phyloP scores from a whole-genome alignment of 768 basidiomycete genomes.

The Mrakia hoshinonis region DNA sequence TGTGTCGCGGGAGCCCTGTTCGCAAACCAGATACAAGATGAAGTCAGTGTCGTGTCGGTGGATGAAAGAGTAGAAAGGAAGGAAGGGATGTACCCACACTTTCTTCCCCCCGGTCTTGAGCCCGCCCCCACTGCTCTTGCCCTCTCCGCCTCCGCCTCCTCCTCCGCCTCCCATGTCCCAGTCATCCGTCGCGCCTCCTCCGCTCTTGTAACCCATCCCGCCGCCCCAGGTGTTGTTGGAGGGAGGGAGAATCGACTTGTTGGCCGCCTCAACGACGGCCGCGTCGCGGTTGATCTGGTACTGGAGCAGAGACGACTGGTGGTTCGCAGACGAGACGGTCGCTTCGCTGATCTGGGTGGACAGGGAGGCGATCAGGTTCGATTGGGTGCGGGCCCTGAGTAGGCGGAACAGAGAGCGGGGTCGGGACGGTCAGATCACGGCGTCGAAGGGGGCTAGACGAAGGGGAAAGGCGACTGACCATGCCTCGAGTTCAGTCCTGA shows the following conservation, averaged over 20 bases:
- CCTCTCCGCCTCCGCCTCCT: not conserved
- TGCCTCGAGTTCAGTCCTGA: conserved; percentile 32
- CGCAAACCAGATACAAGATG: not conserved
- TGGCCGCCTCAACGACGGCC: not conserved
- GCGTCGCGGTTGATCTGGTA: conserved; percentile 47
- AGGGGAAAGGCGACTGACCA: conserved; percentile 35
- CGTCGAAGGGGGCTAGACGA: too few relatives aligned
- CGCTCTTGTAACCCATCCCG: not conserved
- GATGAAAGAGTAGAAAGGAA: not conserved
- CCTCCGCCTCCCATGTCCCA: conserved; percentile 10
- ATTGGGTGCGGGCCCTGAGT: conserved; percentile 48
- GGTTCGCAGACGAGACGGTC: not conserved
- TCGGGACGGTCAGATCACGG: too few relatives aligned
- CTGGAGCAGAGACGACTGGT: conserved; percentile 52
- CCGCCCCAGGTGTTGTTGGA: not conserved
- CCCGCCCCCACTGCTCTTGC: not conserved
- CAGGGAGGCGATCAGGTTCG: conserved; percentile 49
- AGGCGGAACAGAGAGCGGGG: not conserved
- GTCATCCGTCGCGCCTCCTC: not conserved
- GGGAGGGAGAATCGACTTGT: not conserved
- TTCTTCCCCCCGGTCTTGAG: not conserved
- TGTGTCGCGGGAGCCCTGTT: not conserved
- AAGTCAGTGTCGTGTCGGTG: not conserved
- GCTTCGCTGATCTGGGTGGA: conserved; percentile 18
- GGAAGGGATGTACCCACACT: conserved; percentile 13